A percentile compares a stretch with the other conserved stretches of the same genome.
Evolutionary conservation across 495 filamentous ascomycete species (phyloP).

Genomic region (Aspergillus asperescens): DNA sequence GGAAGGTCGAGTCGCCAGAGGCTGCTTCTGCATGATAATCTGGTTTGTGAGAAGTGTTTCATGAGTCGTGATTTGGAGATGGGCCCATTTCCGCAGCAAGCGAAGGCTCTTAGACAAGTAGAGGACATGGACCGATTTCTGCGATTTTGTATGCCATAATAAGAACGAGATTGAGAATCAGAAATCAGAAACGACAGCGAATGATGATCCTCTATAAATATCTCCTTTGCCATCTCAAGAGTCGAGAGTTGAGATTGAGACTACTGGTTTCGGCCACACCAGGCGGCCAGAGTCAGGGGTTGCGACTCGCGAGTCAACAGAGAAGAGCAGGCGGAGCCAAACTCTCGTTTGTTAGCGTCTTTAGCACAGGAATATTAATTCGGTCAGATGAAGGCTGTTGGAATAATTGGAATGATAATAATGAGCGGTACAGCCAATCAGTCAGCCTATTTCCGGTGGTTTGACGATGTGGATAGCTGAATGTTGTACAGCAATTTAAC

Average conservation of each 20-base stretch:
- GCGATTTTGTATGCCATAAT: background rate
- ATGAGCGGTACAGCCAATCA: background rate
- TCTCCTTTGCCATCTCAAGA: background rate
- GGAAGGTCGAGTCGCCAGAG: conserved; percentile 12
- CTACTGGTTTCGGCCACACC: background rate
- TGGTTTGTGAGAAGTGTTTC: background rate
- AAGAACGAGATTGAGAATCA: too few species aligned
- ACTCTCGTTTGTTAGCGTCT: background rate
- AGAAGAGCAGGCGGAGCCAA: background rate
- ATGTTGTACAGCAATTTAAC: conserved; percentile 5
- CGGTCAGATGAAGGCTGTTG: background rate
- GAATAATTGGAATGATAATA: background rate
- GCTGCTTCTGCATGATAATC: background rate
- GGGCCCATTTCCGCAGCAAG: too few species aligned
- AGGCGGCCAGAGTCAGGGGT: background rate
- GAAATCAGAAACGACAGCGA: background rate
- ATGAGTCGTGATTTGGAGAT: too few species aligned
- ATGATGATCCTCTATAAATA: too few species aligned
- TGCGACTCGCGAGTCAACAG: background rate
- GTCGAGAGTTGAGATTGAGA: background rate
- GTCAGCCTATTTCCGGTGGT: background rate
- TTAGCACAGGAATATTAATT: background rate
- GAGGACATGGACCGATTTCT: background rate
- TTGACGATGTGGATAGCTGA: background rate
- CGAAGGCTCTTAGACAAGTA: too few species aligned